Conservation (phyloP, 441 rosid genomes). For the Gossypium trilobum region DNA sequence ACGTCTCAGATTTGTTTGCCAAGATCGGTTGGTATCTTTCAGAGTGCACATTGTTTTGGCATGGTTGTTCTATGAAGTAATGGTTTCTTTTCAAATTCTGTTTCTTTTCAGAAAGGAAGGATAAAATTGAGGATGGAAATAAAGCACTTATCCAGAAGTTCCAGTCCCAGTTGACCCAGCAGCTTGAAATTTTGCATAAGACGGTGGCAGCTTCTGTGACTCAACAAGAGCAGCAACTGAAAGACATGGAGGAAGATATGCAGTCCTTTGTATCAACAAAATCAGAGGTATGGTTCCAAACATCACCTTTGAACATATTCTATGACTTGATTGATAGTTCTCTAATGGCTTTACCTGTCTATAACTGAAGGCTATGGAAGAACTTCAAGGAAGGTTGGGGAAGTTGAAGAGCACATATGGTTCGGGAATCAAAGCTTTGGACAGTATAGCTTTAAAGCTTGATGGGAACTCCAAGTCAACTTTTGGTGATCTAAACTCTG, state of each 20-base stretch:
- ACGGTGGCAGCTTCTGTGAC: slow-evolving; percentile 74
- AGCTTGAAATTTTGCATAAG: slow-evolving; percentile 74
- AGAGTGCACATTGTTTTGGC: slow-evolving; percentile 10
- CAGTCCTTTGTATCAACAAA: slow-evolving; percentile 76
- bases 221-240: slow-evolving; percentile 77
- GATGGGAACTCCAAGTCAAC: slow-evolving; percentile 70
- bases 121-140: slow-evolving; percentile 83
- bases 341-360: slow-evolving; percentile 12
- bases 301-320: neutral
- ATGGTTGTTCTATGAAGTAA: slow-evolving; percentile 13
- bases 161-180: slow-evolving; percentile 65
- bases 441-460: slow-evolving; percentile 56
- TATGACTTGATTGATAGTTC: slow-evolving; percentile 5
- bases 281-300: slow-evolving; percentile 45
- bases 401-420: slow-evolving; percentile 57
- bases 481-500: slow-evolving; percentile 60
- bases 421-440: slow-evolving; percentile 65
- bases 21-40: slow-evolving; percentile 62
- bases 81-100: slow-evolving; percentile 14
- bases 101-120: slow-evolving; percentile 68
- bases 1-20: slow-evolving; percentile 75
- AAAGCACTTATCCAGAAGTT: slow-evolving; percentile 65
- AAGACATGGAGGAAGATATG: slow-evolving; percentile 90
- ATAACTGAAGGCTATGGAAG: slow-evolving; percentile 64
- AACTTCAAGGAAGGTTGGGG: slow-evolving; percentile 58